A percentile compares a stretch with the other conserved stretches of the same genome.
Evolutionary conservation across 139 green algal species (phyloP).

Genomic region (Trebouxia sp.): DNA sequence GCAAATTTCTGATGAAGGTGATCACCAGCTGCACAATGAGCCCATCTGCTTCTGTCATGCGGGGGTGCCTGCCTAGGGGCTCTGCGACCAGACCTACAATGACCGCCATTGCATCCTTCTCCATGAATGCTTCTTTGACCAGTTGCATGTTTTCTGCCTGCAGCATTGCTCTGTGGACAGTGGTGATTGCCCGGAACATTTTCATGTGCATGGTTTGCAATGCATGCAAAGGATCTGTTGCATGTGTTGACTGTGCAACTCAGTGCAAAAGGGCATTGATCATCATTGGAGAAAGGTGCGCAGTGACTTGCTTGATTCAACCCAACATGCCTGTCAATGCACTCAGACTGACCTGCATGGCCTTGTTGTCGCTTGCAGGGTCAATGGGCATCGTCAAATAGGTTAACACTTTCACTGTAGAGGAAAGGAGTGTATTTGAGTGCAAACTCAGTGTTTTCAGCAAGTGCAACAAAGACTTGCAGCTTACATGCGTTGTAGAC

Average conservation of each 20-base stretch:
- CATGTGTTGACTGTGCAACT: background rate
- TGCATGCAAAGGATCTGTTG: background rate
- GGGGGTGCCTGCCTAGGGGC: slow-evolving; percentile 54
- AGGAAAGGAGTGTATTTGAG: background rate
- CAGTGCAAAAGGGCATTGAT: no score
- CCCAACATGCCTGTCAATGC: no score
- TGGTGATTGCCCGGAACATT: background rate
- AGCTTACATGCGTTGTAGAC: slow-evolving; percentile 75
- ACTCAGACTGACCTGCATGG: slow-evolving; percentile 38
- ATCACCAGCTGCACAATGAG: slow-evolving; percentile 85
- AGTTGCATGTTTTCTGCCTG: slow-evolving; percentile 49
- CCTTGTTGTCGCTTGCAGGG: slow-evolving; percentile 37
- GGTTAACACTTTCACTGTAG: slow-evolving; percentile 90
- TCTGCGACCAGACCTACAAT: slow-evolving; percentile 69
- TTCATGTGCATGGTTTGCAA: background rate
- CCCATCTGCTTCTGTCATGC: slow-evolving; percentile 59
- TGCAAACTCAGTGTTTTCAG: background rate
- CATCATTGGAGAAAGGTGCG: no score
- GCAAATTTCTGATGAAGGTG: slow-evolving; percentile 87
- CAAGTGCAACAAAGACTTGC: background rate
- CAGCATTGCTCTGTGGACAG: background rate
- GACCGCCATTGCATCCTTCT: slow-evolving; percentile 62
- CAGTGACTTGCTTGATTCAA: no score
- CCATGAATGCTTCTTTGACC: slow-evolving; percentile 73
- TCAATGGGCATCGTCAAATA: slow-evolving; percentile 90